Conservation (phyloP, 1,139 yeast species). For the Taiozyma onychis region DNA sequence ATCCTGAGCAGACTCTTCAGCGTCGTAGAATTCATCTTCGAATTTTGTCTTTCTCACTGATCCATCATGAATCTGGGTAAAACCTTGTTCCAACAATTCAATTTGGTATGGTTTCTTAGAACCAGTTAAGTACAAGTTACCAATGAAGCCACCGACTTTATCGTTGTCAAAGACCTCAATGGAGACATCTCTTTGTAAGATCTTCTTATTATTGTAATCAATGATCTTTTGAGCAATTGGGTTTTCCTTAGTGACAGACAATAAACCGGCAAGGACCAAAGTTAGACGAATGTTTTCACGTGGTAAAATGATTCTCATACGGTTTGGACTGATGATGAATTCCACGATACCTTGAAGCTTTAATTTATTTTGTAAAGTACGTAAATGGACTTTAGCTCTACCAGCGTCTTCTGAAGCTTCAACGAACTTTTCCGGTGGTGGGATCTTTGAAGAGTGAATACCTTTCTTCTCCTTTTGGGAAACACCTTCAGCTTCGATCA, state of each 20-base stretch:
- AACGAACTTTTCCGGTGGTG: constrained; percentile 56
- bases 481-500: constrained; percentile 63
- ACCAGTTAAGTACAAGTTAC: constrained; percentile 54
- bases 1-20: constrained; percentile 57
- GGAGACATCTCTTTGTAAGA: constrained; percentile 69
- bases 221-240: constrained; percentile 48
- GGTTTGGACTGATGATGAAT: constrained; percentile 58
- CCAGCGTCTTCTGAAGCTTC: constrained; percentile 75
- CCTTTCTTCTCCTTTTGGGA: constrained; percentile 58
- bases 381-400: constrained; percentile 70
- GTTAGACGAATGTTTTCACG: constrained; percentile 67
- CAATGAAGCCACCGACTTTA: constrained; percentile 77
- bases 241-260: constrained; percentile 37
- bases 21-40: constrained; percentile 47
- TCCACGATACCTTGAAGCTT: constrained; percentile 68
- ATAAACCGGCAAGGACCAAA: constrained; percentile 72
- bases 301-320: constrained; percentile 64
- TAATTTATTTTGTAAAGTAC: constrained; percentile 63
- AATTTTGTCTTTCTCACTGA: constrained; percentile 57
- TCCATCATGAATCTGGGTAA: constrained; percentile 58
- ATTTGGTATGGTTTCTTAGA: constrained; percentile 56
- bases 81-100: constrained; percentile 58
- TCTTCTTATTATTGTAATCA: constrained; percentile 47
- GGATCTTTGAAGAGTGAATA: constrained; percentile 52
- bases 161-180: constrained; percentile 67